Evolutionary conservation across 75 land plant species (phyloP), one percentile per base, ranked within the genome.

Genomic region (Isoetes taiwanensis): DNA sequence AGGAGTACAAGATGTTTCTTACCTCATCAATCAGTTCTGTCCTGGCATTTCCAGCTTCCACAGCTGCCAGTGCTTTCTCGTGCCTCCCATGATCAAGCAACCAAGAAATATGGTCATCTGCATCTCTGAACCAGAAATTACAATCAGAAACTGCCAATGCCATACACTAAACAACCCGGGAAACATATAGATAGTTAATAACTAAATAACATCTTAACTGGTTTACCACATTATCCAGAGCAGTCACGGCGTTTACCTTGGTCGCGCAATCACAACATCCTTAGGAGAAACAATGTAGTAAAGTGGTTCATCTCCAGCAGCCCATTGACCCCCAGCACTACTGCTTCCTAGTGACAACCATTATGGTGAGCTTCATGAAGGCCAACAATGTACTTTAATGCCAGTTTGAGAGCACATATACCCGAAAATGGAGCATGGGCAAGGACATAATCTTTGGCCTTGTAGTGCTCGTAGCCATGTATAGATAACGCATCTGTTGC

Each of bases 201-300:
- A n/a, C n/a, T n/a, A n/a, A n/a, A n/a, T n/a, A n/a, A n/a, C n/a
- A n/a, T n/a, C 39, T 37, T 37, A 30, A 19, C 11, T 0, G 19
- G 28, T 25, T 40, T 60, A 26, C 33, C 54, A 61, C 31, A 65
- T 70, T 59, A n/a, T n/a, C n/a, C n/a, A n/a, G n/a, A n/a, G n/a
- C n/a, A n/a, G n/a, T n/a, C n/a, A n/a, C n/a, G n/a, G n/a, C n/a
- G n/a, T 23, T 3, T 52, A 85, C 98, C 98, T 87, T 59, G 94
- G 95, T 57, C 74, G 83, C 34, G 95, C 95, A 73, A 93, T 79
- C 31, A 93, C 83, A 25, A 93, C 80, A 72, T 87, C 98, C 64
- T 87, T 93, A 4, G 98, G 98, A 30, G 94, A 93, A 29, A 93
- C 95, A 43, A 93, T 67, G 50, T 84, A 93, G 54, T 93, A 93